Evolutionary conservation across 148 eudicot species (phyloP).

Genomic region (Heliamphora exappendiculata): DNA sequence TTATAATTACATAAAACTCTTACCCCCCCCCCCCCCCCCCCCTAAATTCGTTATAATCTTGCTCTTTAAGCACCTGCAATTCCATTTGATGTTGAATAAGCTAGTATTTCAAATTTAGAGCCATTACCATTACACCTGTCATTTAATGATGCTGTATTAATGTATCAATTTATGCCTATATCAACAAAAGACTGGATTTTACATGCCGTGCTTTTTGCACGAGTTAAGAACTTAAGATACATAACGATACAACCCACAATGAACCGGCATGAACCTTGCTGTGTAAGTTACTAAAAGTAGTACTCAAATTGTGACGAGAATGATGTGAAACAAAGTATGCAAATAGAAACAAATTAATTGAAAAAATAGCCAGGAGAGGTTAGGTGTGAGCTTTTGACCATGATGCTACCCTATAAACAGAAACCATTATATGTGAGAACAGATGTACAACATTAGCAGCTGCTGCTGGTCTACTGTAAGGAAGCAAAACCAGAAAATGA

Average conservation of each 20-base stretch:
- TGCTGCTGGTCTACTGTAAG: neutral
- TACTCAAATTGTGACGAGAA: neutral
- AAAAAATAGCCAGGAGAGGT: neutral
- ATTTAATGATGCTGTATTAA: neutral
- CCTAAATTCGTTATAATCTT: neutral
- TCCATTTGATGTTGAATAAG: neutral
- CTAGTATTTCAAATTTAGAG: neutral
- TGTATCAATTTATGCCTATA: neutral
- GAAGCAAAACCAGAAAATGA: neutral
- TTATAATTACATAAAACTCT: no score
- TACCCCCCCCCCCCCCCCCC: no score
- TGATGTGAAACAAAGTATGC: neutral
- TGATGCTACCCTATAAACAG: neutral
- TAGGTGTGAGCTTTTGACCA: neutral
- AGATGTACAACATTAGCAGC: neutral
- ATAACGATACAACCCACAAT: neutral
- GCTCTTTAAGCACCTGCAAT: neutral
- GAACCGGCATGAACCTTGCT: neutral
- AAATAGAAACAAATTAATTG: neutral
- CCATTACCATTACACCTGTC: neutral
- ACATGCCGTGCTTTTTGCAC: neutral
- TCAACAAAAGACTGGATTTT: neutral
- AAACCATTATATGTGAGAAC: neutral
- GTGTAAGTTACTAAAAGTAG: conserved; percentile 1
- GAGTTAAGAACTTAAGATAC: neutral